Conservation (phyloP, 2,329 filamentous ascomycete genomes). For the Penicillium corylophilum region DNA sequence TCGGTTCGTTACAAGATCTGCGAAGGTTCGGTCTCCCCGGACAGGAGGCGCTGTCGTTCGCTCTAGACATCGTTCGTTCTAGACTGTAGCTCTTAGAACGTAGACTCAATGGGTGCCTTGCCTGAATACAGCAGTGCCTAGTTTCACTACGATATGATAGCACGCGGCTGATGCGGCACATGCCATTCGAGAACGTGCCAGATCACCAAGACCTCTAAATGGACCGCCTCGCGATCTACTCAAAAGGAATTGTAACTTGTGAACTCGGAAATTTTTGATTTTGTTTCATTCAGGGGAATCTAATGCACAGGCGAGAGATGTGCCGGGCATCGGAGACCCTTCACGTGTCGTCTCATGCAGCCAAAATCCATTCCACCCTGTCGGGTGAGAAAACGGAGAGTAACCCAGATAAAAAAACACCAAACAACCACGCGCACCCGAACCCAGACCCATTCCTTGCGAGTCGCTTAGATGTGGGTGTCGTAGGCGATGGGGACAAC, state of each 20-base stretch:
- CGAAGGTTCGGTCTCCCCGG: neutral
- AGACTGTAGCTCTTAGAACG: neutral
- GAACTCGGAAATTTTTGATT: constrained; percentile 38
- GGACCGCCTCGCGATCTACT: neutral
- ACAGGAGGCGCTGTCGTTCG: neutral
- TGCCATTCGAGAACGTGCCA: neutral
- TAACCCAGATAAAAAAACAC: constrained; percentile 36
- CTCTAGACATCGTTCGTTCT: neutral
- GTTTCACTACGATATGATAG: neutral
- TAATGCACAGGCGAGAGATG: constrained; percentile 43
- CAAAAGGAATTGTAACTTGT: neutral
- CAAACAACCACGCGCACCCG: constrained; percentile 38
- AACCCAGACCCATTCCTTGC: constrained; percentile 26
- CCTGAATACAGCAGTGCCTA: neutral
- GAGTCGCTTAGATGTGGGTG: constrained; percentile 81
- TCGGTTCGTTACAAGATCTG: neutral
- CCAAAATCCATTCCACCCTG: constrained; percentile 32
- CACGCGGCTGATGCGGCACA: neutral
- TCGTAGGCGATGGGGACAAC: constrained; percentile 92
- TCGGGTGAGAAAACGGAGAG: constrained; percentile 32
- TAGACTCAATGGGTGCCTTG: neutral
- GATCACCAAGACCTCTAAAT: neutral
- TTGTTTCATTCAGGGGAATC: constrained; percentile 46
- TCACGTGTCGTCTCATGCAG: constrained; percentile 40
- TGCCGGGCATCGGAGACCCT: constrained; percentile 40